A percentile compares a stretch with the other conserved stretches of the same genome.
These are phyloP conservation scores for Eutrema yunnanense DNA, from an alignment of 345 rosid genomes.

Conservation along the genomic window DNA sequence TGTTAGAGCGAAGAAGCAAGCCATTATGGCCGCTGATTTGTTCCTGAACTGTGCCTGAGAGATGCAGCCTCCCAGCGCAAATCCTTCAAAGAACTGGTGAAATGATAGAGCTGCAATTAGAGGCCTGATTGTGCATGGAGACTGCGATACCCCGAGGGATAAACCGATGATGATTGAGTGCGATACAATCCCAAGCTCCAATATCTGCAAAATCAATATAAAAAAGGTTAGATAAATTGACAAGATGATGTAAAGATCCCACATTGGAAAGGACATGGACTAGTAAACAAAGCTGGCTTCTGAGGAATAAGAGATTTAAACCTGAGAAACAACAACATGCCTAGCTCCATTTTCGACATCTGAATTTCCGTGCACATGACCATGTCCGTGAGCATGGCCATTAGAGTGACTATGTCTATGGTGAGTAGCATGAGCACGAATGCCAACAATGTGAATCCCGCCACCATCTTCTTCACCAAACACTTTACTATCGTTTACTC, in stretches of 20 bases:
- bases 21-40: conserved; percentile 55
- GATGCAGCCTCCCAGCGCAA: conserved; percentile 93
- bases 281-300: no score
- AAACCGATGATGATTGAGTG: conserved; percentile 94
- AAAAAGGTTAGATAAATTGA: no score
- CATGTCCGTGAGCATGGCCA: conserved; percentile 20
- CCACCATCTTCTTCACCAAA: conserved; percentile 91
- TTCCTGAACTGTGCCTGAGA: conserved; percentile 76
- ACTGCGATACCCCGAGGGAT: conserved; percentile 75
- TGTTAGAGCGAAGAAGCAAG: conserved; percentile 74
- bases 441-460: conserved; percentile 87
- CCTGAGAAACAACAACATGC: conserved; percentile 96
- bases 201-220: conserved; percentile 41
- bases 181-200: conserved; percentile 91
- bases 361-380: conserved; percentile 20
- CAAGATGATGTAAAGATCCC: no score
- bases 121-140: conserved; percentile 81
- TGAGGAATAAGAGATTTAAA: not conserved
- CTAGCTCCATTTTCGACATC: conserved; percentile 53
- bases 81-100: conserved; percentile 96
- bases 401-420: conserved; percentile 78
- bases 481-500: conserved; percentile 35
- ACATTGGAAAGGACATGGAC: no score
- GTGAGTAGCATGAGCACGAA: conserved; percentile 88
- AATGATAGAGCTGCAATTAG: conserved; percentile 80